Base-by-base conservation (phyloP, 345 rosid species). In the Eucalyptus curtisii region DNA sequence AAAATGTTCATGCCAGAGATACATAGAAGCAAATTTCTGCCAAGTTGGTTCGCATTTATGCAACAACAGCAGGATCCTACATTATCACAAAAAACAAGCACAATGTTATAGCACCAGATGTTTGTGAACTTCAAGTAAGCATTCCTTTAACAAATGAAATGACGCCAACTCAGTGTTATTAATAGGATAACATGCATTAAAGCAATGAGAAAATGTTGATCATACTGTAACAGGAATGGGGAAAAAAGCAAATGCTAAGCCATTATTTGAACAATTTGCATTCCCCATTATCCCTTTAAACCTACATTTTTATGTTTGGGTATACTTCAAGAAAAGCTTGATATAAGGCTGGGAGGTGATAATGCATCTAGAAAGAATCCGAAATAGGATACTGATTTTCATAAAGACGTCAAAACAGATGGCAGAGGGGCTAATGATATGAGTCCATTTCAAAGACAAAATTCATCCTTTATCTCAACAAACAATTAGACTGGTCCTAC, bases 41-140 rank as follows among this genome's bases (percentile, higher is more conserved):
- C 47, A 48, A 40, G 24, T 24, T 40, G 44, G 40, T 37, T 90
- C 59, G 44, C n/a, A 81, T 86, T 92, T 91, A 96, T 87, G 95
- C 99, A n/a, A 95, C 96, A 85, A 97, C 95, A 9, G 96, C 96
- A 86, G 96, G 89, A 88, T 97, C 99, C 99, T 97, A 95, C 91
- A 87, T 76, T 76, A 76, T 12, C 84, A 76, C 84, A 76, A 76
- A 37, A 76, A 76, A 40, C 84, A 76, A 20, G 84, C 84, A 76
- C 30, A 40, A 76, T 40, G 47, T 76, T 37, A 76, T 20, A 37
- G 84, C 84, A 76, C 27, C 6, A 40, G 82, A 76, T 3, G 80
- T 33, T 68, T 33, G 80, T 68, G 80, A 68, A 68, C 80, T 68
- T 68, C 12, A 68, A 33, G 80, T 68, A 68, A 59, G 37, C 80